Base-by-base conservation (phyloP, 371 early-diverging fungal species). In the Parasitella parasitica region DNA sequence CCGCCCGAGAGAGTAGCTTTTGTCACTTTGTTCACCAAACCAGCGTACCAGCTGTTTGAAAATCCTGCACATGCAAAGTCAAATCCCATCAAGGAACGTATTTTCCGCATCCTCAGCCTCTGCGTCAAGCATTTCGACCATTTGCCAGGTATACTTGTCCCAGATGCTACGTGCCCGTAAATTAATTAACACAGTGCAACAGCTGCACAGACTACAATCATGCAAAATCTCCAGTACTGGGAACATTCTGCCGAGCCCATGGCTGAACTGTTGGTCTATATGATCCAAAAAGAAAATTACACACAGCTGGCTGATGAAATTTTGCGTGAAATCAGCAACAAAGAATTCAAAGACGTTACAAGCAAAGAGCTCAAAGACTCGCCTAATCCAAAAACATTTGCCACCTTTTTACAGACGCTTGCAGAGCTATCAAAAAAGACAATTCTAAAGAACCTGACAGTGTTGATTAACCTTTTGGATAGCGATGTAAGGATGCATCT, bases 231-330 rank as follows among this genome's bases (percentile, higher is more conserved):
- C 36, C 91, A 93, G 61, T 96, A 95, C 66, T 94, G 88, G 81
- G 97, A 97, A 49, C 93, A 95, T 62, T 83, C 95, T 20, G 85
- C 94, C 26, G 97, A 98, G 66, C 82, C 89, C 15, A 91, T 96
- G 89, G 98, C 97, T 0, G 93, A 93, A 39, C 78, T 97, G 1
- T 65, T 97, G 36, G 80, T 86, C 24, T 73, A 82, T 59, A 64
- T 93, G 38, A 78, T 82, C 26, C 82, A 84, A 5, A 67, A 88
- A 32, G 85, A 88, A 63, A 88, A 89, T 26, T 83, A 89, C 59
- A 77, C 86, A 48, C 88, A 87, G 54, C 67, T 98, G 38, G 81
- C 86, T 0, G 96, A 96, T 68, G 91, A 87, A 58, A 84, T 97
- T 20, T 66, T 98, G 52, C 78, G 89, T 73, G 90, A 87, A 22